Evolutionary conservation across 73 alveolate species (phyloP), one percentile per base, ranked within the genome.

Genomic region (Symbiodinium natans): DNA sequence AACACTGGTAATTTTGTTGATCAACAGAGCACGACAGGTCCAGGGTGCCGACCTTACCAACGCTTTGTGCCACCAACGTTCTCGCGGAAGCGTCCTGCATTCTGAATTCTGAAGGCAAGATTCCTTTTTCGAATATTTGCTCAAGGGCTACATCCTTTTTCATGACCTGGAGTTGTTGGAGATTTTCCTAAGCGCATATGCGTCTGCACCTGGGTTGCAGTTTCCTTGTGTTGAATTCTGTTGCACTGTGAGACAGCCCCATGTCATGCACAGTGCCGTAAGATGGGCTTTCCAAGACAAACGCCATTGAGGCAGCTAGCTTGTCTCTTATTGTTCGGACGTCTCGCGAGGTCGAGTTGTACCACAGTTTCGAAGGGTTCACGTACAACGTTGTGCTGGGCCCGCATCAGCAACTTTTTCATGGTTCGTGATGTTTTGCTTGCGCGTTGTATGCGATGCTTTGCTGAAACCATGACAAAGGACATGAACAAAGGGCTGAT

Each of bases 291-390:
- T n/a, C n/a, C n/a, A n/a, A n/a, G n/a, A n/a, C n/a, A n/a, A n/a
- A n/a, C n/a, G n/a, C n/a, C n/a, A n/a, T n/a, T n/a, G n/a, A n/a
- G n/a, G n/a, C n/a, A n/a, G n/a, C n/a, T n/a, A n/a, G n/a, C n/a
- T n/a, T n/a, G n/a, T n/a, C n/a, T n/a, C n/a, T n/a, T n/a, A n/a
- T n/a, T n/a, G n/a, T n/a, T n/a, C n/a, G n/a, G n/a, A n/a, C n/a
- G n/a, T n/a, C 71, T 21, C 71, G 21, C 46, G 54, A 90, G 96
- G 98, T 92, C 23, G 98, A 92, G 38, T 92, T 41, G 43, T 80
- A 92, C 71, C 92, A 75, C 83, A 73, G 92, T 41, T 92, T 92
- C 68, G 98, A 92, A 23, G 98, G 98, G 31, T 92, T 92, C 98
- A 75, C 90, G 83, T 92, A 75, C 92, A 92, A 59, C 36, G 92